A percentile compares a stretch with the other conserved stretches of the same genome.
Conservation (phyloP, 208 protist species). For the Angomonas ambiguus region DNA sequence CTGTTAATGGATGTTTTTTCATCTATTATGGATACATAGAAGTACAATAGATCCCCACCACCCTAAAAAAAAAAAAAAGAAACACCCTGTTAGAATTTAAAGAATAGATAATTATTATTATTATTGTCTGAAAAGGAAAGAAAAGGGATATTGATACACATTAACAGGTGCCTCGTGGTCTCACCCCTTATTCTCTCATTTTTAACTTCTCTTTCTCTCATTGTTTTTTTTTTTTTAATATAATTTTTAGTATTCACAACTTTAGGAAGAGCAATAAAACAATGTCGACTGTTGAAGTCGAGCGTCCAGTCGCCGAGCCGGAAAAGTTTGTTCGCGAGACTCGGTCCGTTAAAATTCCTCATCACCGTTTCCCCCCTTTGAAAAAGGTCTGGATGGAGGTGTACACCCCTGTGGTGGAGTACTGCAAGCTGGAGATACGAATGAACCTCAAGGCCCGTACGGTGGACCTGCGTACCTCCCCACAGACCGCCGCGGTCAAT, state of each 20-base stretch:
- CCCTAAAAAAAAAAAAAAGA: not conserved
- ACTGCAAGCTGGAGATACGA: constrained; percentile 98
- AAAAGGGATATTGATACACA: too few relatives aligned
- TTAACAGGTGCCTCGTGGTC: too few relatives aligned
- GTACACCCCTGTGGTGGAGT: constrained; percentile 98
- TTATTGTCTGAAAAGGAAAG: too few relatives aligned
- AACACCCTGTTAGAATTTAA: not conserved
- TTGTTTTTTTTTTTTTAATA: constrained; percentile 15
- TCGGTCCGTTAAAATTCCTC: constrained; percentile 91
- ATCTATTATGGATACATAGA: too few relatives aligned
- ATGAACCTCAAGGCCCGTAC: constrained; percentile 96
- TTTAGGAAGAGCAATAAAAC: constrained; percentile 11
- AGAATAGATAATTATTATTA: too few relatives aligned
- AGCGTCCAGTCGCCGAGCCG: constrained; percentile 11
- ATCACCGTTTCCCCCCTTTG: constrained; percentile 96
- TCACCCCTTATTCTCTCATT: not conserved
- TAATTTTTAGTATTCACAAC: too few relatives aligned
- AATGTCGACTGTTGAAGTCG: constrained; percentile 2
- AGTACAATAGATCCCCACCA: constrained; percentile 57
- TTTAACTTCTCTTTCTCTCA: constrained; percentile 9
- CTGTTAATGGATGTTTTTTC: too few relatives aligned
- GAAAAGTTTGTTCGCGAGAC: constrained; percentile 54
- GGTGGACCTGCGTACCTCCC: constrained; percentile 94
- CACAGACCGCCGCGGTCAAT: constrained; percentile 69
- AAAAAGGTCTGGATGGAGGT: constrained; percentile 98